Base-by-base conservation (phyloP, 208 protist species). In the Leishmania guyanensis region DNA sequence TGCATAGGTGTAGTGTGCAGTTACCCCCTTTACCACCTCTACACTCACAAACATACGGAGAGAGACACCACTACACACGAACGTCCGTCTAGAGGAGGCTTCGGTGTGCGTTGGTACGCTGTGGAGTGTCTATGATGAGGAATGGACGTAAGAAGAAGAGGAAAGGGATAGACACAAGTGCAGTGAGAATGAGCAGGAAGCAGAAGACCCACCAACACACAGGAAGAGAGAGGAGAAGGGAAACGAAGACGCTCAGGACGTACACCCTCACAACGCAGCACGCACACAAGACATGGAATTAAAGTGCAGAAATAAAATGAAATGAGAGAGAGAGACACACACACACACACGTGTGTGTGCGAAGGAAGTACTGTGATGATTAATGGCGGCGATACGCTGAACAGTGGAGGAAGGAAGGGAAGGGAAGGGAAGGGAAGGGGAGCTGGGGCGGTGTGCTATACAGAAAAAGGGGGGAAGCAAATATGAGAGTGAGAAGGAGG, bases 281-380 rank as follows among this genome's bases (percentile, higher is more conserved):
- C 62, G 62, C 62, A 36, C 62, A 14, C 22, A 29, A 29, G 62
- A 39, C 12, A 6, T 10, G 29, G 29, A 39, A 36, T 39, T 16
- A 10, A 20, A 39, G 4, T 33, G 14, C 4, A n/a, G 4, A 39
- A 3, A 16, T 12, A 39, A 43, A n/a, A 20, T 39, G 12, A n/a
- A 68, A 68, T 3, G 9, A 64, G 22, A 43, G 39, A 43, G 39
- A n/a, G 56, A 79, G 5, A 33, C 10, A 48, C 12, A 46, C 43
- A 46, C 43, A 46, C 43, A 46, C 43, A 39, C 36, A 36, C 36
- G 36, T 36, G 43, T 6, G 43, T 46, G 68, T 14, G 43, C 29
- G 56, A 10, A 22, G 72, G 20, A 22, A 54, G 43, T 62, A 68
- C 46, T 73, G 69, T 73, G 69, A 73, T 26, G 69, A 73, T 73